phyloP scores from a whole-genome alignment of 1,284 basidiomycete genomes.

The Cryptococcus neoformans region DNA sequence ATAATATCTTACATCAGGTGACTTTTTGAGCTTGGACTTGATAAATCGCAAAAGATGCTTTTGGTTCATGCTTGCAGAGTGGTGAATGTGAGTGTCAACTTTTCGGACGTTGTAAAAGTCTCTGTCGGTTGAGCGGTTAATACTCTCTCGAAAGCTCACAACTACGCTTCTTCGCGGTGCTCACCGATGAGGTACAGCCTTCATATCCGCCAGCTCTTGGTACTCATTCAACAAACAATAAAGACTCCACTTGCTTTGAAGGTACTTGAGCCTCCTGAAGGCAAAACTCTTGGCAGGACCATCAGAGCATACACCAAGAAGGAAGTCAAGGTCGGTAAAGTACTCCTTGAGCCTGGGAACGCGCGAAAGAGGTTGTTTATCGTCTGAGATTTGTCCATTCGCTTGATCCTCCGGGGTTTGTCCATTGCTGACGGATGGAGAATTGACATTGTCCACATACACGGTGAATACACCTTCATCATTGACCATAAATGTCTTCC shows the following conservation, averaged over 20 bases:
- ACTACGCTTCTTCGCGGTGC: conserved; percentile 11
- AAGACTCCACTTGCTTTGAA: conserved; percentile 94
- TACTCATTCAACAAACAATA: conserved; percentile 91
- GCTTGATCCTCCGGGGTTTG: background rate
- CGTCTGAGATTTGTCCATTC: conserved; percentile 4
- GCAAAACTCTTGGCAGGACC: conserved; percentile 97
- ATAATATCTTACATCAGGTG: conserved; percentile 50
- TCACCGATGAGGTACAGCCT: conserved; percentile 74
- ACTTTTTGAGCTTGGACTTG: conserved; percentile 75
- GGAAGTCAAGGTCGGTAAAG: conserved; percentile 92
- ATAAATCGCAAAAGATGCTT: conserved; percentile 99
- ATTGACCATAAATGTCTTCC: conserved; percentile 69
- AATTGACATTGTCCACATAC: conserved; percentile 49
- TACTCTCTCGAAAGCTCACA: background rate
- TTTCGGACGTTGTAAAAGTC: conserved; percentile 99
- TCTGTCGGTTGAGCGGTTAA: conserved; percentile 49
- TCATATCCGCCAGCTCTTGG: conserved; percentile 95
- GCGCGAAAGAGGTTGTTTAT: conserved; percentile 63
- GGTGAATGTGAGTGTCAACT: conserved; percentile 98
- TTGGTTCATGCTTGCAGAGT: conserved; percentile 99
- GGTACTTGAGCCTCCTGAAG: conserved; percentile 86
- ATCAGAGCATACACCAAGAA: conserved; percentile 79
- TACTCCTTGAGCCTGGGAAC: conserved; percentile 90
- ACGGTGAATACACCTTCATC: conserved; percentile 85
- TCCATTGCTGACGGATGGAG: background rate